phyloP scores from a whole-genome alignment of 169 alveolate species.

The Eimeria nieschulzi region DNA sequence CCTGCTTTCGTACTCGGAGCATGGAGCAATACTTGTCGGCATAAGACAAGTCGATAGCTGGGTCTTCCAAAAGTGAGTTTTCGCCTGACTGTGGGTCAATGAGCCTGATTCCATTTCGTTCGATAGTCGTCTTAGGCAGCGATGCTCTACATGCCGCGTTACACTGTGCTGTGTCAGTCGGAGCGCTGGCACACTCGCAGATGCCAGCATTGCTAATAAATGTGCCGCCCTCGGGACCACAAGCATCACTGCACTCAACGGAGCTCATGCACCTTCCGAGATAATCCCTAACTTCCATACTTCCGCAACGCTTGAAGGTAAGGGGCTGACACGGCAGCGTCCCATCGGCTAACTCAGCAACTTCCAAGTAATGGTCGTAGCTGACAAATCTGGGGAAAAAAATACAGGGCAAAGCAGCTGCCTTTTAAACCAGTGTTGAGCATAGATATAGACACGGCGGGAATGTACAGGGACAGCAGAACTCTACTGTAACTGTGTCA shows the following conservation, averaged over 20 bases:
- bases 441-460: too few relatives aligned
- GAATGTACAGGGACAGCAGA: too few relatives aligned
- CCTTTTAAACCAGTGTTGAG: too few relatives aligned
- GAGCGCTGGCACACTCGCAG: slow-evolving; percentile 70
- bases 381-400: slow-evolving; percentile 28
- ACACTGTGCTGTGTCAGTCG: slow-evolving; percentile 60
- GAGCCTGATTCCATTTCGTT: neutral
- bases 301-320: slow-evolving; percentile 24
- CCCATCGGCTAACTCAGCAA: slow-evolving; percentile 50
- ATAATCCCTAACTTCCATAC: slow-evolving; percentile 21
- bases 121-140: slow-evolving; percentile 42
- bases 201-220: slow-evolving; percentile 47
- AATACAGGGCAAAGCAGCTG: too few relatives aligned
- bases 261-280: slow-evolving; percentile 54
- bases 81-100: slow-evolving; percentile 9
- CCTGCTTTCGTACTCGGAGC: slow-evolving; percentile 38
- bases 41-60: slow-evolving; percentile 22
- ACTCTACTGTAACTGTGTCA: too few relatives aligned
- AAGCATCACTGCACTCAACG: slow-evolving; percentile 63
- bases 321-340: slow-evolving; percentile 52
- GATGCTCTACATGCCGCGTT: slow-evolving; percentile 40
- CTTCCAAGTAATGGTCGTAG: slow-evolving; percentile 53
- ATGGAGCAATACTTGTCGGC: slow-evolving; percentile 28
- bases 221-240: slow-evolving; percentile 68
- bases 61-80: slow-evolving; percentile 9